phyloP scores from a whole-genome alignment of 345 rosid species.

The Populus tremula region DNA sequence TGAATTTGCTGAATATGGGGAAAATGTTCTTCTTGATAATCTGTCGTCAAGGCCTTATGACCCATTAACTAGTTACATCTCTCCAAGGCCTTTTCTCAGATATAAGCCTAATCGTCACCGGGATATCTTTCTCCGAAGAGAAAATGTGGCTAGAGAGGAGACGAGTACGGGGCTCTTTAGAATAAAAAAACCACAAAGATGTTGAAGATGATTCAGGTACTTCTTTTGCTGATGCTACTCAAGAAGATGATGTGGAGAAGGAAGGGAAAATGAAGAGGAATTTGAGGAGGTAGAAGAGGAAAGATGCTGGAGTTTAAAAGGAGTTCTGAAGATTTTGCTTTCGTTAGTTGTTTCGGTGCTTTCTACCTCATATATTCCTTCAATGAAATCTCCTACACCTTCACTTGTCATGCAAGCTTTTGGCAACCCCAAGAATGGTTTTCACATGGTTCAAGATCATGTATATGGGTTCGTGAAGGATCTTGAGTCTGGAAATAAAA shows the following conservation, averaged over 20 bases:
- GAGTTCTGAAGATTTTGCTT: conserved; percentile 22
- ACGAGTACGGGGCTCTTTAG: conserved; percentile 1
- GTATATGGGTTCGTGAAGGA: conserved; percentile 8
- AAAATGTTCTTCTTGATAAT: not conserved
- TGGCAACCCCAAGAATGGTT: conserved; percentile 17
- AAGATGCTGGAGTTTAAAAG: conserved; percentile 26
- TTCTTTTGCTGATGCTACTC: conserved; percentile 10
- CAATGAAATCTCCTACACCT: conserved; percentile 30
- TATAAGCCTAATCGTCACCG: conserved; percentile 36
- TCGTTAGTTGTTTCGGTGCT: conserved; percentile 30
- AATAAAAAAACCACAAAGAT: not conserved
- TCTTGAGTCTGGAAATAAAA: conserved; percentile 4
- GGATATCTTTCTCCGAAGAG: conserved; percentile 21
- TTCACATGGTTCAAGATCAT: conserved; percentile 20
- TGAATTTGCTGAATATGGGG: not conserved
- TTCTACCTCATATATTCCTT: conserved; percentile 31
- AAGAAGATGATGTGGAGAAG: not conserved
- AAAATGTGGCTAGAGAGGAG: conserved; percentile 23
- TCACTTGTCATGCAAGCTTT: conserved; percentile 10
- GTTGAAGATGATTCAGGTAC: conserved; percentile 13
- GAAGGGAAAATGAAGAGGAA: conserved; percentile 22
- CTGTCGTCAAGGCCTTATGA: conserved; percentile 26
- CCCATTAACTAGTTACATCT: conserved; percentile 27
- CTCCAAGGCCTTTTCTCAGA: conserved; percentile 49
- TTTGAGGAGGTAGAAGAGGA: conserved; percentile 27